Conservation (phyloP, 441 rosid genomes). For the Adansonia madagascariensis region DNA sequence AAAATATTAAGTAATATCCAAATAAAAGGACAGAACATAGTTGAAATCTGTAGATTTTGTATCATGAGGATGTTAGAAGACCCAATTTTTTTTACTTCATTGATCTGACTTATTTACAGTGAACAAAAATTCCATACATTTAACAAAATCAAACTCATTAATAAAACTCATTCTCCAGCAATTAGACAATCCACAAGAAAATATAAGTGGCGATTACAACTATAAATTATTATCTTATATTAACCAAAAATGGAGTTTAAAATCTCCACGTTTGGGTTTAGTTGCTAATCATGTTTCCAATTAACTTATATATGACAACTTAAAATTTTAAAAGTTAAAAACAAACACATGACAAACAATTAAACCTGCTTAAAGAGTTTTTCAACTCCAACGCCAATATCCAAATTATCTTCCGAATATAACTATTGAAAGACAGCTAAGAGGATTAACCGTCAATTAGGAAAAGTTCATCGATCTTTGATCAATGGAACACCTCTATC, state of each 20-base stretch:
- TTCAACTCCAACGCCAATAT: background rate
- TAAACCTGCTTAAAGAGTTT: background rate
- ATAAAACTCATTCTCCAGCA: background rate
- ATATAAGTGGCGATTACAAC: background rate
- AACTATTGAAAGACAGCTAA: constrained; percentile 13
- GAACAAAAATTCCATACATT: background rate
- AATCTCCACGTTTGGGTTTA: background rate
- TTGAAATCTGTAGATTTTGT: background rate
- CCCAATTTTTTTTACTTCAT: background rate
- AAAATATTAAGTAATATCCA: background rate
- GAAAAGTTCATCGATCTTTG: background rate
- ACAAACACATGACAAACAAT: background rate
- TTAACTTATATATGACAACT: background rate
- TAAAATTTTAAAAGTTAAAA: background rate
- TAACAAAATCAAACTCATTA: constrained; percentile 1
- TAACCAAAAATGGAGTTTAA: background rate
- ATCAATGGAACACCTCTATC: background rate
- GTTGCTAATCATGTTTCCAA: background rate
- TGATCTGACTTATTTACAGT: background rate
- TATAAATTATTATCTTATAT: background rate
- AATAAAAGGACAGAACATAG: background rate
- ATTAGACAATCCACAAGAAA: background rate
- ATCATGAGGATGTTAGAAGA: background rate
- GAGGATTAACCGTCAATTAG: background rate
- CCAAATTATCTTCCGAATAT: constrained; percentile 13